Conservation (phyloP, 2,329 filamentous ascomycete genomes). For the Phaeosphaeriaceae sp. region DNA sequence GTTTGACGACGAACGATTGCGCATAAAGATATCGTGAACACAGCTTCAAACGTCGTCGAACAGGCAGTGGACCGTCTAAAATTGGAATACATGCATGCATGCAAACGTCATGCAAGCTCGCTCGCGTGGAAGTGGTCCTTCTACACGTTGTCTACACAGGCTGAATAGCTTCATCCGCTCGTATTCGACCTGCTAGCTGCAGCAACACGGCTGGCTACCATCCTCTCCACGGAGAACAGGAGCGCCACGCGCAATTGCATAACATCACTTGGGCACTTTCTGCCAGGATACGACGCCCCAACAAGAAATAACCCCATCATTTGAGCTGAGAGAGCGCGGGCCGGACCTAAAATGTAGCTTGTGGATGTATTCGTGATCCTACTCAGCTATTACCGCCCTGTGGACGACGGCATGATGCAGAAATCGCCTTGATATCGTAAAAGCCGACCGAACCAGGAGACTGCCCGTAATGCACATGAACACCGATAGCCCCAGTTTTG, state of each 20-base stretch:
- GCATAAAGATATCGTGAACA: neutral
- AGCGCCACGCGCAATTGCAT: neutral
- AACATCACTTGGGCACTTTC: neutral
- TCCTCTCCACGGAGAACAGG: neutral
- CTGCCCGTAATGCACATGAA: slow-evolving; percentile 52
- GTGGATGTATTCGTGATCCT: slow-evolving; percentile 44
- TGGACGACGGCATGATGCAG: slow-evolving; percentile 40
- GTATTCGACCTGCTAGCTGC: neutral
- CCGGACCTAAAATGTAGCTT: slow-evolving; percentile 29
- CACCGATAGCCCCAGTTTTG: slow-evolving; percentile 50
- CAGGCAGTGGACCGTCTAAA: neutral
- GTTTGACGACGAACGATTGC: neutral
- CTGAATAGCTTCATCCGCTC: neutral
- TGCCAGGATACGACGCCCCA: neutral
- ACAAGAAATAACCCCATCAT: too few species aligned
- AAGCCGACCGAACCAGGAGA: slow-evolving; percentile 48
- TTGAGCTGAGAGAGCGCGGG: neutral
- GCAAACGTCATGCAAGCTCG: neutral
- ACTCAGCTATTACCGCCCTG: slow-evolving; percentile 42
- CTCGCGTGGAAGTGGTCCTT: neutral
- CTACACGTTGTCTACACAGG: neutral
- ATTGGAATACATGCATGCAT: neutral
- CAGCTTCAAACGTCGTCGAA: neutral
- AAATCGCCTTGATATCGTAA: slow-evolving; percentile 48
- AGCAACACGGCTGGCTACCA: neutral